A percentile compares a stretch with the other conserved stretches of the same genome.
These are phyloP conservation scores for Phytopythium sindhum DNA, from an alignment of 352 stramenopile genomes.

Conservation along the genomic window DNA sequence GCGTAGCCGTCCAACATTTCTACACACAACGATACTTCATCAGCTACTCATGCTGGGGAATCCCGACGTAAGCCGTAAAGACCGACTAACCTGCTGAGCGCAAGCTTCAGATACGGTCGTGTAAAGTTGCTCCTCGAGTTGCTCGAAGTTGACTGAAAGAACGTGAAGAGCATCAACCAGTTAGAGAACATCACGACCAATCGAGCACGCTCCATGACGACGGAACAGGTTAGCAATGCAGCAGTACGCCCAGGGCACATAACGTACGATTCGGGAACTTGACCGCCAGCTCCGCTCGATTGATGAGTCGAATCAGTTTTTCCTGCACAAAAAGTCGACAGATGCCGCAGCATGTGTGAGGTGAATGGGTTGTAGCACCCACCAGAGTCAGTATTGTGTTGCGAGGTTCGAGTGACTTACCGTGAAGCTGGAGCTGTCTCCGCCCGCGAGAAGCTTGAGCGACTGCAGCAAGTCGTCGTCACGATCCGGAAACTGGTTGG, in stretches of 20 bases:
- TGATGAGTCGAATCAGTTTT: conserved; percentile 80
- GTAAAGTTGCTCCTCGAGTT: conserved; percentile 80
- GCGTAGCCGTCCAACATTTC: conserved; percentile 67
- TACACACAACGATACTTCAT: conserved; percentile 9
- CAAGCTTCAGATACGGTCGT: conserved; percentile 60
- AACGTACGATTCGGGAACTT: conserved; percentile 63
- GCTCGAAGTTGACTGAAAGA: conserved; percentile 72
- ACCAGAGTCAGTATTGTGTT: neutral
- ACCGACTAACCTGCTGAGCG: conserved; percentile 38
- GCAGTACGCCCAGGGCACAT: neutral
- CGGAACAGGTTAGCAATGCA: neutral
- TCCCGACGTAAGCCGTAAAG: neutral
- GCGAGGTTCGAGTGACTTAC: conserved; percentile 16
- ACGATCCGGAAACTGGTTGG: conserved; percentile 80
- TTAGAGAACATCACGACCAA: neutral
- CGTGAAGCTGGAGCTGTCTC: conserved; percentile 75
- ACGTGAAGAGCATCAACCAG: neutral
- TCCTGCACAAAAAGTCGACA: conserved; percentile 32
- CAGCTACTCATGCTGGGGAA: neutral
- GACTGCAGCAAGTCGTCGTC: conserved; percentile 75
- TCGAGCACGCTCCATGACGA: no score
- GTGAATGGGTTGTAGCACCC: neutral
- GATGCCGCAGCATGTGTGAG: neutral
- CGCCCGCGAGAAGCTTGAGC: conserved; percentile 64
- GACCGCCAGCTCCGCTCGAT: conserved; percentile 77